These are phyloP conservation scores for Toxicodendron radicans DNA, from an alignment of 345 rosid genomes.

Conservation along the genomic window DNA sequence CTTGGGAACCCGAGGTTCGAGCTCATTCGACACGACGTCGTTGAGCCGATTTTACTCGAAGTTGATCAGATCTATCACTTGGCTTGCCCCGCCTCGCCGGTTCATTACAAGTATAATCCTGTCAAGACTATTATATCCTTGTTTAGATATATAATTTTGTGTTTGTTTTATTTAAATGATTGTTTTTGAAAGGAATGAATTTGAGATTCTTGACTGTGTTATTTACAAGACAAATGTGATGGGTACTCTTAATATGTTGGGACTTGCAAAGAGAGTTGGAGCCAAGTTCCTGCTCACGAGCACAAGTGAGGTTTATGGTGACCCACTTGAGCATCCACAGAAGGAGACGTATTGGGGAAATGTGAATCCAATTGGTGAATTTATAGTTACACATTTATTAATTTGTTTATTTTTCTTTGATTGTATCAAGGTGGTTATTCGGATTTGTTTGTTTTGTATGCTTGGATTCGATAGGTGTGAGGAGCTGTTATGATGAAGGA, in stretches of 20 bases:
- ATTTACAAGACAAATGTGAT: constrained; percentile 95
- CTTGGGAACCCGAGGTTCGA: constrained; percentile 87
- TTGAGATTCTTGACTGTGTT: constrained; percentile 53
- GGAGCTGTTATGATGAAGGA: constrained; percentile 99
- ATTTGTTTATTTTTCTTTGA: constrained; percentile 6
- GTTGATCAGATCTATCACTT: constrained; percentile 99
- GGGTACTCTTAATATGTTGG: constrained; percentile 99
- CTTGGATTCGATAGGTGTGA: constrained; percentile 55
- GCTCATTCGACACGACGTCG: constrained; percentile 94
- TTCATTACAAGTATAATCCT: constrained; percentile 93
- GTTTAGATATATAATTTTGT: not conserved
- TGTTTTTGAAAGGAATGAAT: not conserved
- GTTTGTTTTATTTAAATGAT: constrained; percentile 4
- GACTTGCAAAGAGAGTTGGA: constrained; percentile 97
- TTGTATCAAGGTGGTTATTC: constrained; percentile 4
- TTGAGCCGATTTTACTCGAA: constrained; percentile 91
- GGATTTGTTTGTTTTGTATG: constrained; percentile 9
- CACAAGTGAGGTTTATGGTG: constrained; percentile 99
- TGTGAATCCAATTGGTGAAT: constrained; percentile 90
- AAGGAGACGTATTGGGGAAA: constrained; percentile 98
- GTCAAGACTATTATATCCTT: constrained; percentile 99
- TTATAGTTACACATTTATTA: not conserved
- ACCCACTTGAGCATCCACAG: constrained; percentile 99
- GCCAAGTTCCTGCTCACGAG: constrained; percentile 95
- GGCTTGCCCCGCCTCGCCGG: constrained; percentile 99